Percentiles rank a stretch among this genome's conserved stretches.
These are phyloP conservation scores for Calocera viscosa DNA, from an alignment of 768 basidiomycete species.

Conservation along the genomic window DNA sequence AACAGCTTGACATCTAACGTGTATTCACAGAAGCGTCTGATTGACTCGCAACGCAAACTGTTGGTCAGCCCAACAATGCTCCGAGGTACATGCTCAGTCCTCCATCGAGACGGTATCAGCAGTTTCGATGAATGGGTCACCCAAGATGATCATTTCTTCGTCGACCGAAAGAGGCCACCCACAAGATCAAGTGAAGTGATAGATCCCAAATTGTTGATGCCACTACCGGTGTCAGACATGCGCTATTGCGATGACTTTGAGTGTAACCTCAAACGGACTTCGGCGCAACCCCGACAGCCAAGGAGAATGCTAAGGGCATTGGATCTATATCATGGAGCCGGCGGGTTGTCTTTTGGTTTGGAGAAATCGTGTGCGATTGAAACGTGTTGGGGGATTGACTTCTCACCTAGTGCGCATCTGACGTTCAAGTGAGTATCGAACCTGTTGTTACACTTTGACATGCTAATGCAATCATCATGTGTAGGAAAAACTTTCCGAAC, in stretches of 20 bases:
- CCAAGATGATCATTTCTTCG: neutral
- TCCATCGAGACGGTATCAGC: neutral
- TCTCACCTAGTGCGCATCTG: constrained; percentile 58
- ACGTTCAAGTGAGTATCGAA: constrained; percentile 43
- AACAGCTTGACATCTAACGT: neutral
- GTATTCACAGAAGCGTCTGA: neutral
- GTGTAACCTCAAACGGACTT: neutral
- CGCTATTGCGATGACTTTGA: neutral
- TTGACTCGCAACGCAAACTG: neutral
- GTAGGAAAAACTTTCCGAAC: constrained; percentile 41
- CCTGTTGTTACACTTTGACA: too few relatives aligned
- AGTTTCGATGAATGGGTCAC: neutral
- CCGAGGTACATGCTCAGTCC: neutral
- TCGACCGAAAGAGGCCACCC: neutral
- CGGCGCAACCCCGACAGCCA: neutral
- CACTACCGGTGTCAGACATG: neutral
- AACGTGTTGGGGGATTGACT: constrained; percentile 56
- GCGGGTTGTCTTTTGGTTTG: constrained; percentile 52
- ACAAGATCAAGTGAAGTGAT: neutral
- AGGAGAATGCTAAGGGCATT: constrained; percentile 4
- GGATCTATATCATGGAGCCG: constrained; percentile 28
- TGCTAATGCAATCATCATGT: neutral
- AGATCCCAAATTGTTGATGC: neutral
- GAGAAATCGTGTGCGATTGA: constrained; percentile 41
- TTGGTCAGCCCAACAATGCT: neutral